Percentiles rank a stretch among this genome's conserved stretches.
Evolutionary conservation across 2,329 filamentous ascomycete species (phyloP).

Genomic region (Phialophora tarda): DNA sequence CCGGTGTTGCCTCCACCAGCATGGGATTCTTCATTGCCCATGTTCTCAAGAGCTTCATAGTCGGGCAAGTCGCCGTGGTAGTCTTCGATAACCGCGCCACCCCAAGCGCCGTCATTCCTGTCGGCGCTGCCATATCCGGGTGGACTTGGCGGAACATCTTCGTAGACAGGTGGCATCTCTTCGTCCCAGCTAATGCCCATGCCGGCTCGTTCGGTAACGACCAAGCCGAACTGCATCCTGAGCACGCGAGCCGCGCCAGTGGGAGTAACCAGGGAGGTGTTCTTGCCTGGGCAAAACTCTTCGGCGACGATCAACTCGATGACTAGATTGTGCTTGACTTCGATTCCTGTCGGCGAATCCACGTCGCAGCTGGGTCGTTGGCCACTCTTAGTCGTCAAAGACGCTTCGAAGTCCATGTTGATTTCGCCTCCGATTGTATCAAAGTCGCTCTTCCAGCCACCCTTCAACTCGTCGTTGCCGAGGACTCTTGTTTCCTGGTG

Average conservation of each 20-base stretch:
- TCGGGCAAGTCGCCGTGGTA: constrained; percentile 55
- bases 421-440: constrained; percentile 72
- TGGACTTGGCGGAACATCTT: constrained; percentile 86
- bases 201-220: constrained; percentile 81
- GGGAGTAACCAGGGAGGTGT: constrained; percentile 76
- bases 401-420: constrained; percentile 77
- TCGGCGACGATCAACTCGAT: constrained; percentile 94
- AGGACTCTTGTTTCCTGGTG: constrained; percentile 79
- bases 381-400: constrained; percentile 59
- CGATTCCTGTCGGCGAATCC: constrained; percentile 73
- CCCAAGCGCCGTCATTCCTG: constrained; percentile 44
- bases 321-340: constrained; percentile 82
- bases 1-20: constrained; percentile 18
- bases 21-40: constrained; percentile 47
- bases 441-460: constrained; percentile 87
- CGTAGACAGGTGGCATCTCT: constrained; percentile 90
- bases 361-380: constrained; percentile 77
- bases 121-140: constrained; percentile 66
- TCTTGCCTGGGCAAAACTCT: constrained; percentile 75
- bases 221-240: constrained; percentile 85
- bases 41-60: constrained; percentile 54
- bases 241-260: constrained; percentile 90
- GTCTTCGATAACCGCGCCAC: constrained; percentile 53
- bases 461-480: constrained; percentile 79
- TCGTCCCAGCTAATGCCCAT: constrained; percentile 97